Evolutionary conservation across 257 asterid genomes (phyloP).

Genomic region (Galeopsis tetrahit): DNA sequence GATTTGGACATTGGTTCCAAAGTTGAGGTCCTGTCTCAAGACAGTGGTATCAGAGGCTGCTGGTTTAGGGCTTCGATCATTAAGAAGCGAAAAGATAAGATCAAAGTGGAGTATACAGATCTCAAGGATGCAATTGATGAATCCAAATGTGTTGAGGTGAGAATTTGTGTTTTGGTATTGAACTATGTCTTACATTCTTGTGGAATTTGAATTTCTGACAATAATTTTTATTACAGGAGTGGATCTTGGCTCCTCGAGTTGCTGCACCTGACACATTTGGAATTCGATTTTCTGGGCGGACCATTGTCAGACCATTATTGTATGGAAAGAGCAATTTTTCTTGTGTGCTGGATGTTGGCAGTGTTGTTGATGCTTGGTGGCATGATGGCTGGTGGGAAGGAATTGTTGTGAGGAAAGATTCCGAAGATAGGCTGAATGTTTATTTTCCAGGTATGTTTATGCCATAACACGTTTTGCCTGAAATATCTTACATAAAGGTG

Average conservation of each 20-base stretch:
- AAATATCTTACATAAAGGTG: neutral
- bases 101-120: conserved; percentile 74
- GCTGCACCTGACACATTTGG: conserved; percentile 62
- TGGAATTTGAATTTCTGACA: neutral
- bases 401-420: conserved; percentile 61
- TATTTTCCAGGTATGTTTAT: conserved; percentile 67
- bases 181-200: neutral
- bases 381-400: conserved; percentile 99
- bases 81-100: conserved; percentile 71
- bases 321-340: conserved; percentile 32
- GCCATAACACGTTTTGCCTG: neutral
- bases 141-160: conserved; percentile 71
- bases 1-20: conserved; percentile 59
- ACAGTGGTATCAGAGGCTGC: conserved; percentile 91
- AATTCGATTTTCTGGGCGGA: conserved; percentile 65
- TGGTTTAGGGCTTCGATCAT: conserved; percentile 82
- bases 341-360: conserved; percentile 49
- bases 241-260: conserved; percentile 67
- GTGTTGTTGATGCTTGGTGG: conserved; percentile 81
- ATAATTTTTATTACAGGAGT: conserved; percentile 54
- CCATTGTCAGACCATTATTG: conserved; percentile 56
- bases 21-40: conserved; percentile 84
- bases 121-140: conserved; percentile 79
- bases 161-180: neutral
- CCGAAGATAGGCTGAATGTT: conserved; percentile 45